Base-by-base conservation (phyloP, 192 early-diverging fungal species). In the Globomyces pollinis-pini region DNA sequence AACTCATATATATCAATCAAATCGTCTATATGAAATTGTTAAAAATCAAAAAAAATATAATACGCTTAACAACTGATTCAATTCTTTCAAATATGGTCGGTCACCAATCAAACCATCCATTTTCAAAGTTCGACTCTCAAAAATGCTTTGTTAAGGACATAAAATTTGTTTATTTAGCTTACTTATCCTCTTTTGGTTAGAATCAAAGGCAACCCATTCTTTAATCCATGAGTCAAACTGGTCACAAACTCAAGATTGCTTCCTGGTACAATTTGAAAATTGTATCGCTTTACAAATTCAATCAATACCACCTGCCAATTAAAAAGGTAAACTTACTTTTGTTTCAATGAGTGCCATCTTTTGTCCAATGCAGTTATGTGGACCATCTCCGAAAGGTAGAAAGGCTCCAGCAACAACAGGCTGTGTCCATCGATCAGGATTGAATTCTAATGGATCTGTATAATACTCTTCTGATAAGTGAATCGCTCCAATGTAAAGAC, bases 281-380 rank as follows among this genome's bases (percentile, higher is more conserved):
- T 47, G 44, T 47, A 47, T 26, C 28, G 21, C 13, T 47, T 20
- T 2, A 47, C 23, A 7, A 47, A 7, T 26, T 47, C 23, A 4
- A 47, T 47, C 13, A 47, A 24, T 3, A 24, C 44, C 5, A 47
- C 28, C 44, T n/a, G n/a, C n/a, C n/a, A n/a, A 29, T 32, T 9
- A 52, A 21, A 1, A 64, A 9, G 13, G 21, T 57, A 5, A n/a
- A n/a, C n/a, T n/a, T n/a, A 62, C 31, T 16, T 35, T 42, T 16
- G 33, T 38, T 49, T 77, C 75, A 51, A 72, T 68, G 36, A 77
- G 24, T 7, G 75, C 75, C 65, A 77, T 65, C 52, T 77, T 77
- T 42, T 72, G 64, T 2, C 75, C 76, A 38, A 78, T 71, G 39
- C 70, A 71, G 63, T 79, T 68, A 38, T 76, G 74, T 12, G 74